Percentiles rank a stretch among this genome's conserved stretches.
Conservation (phyloP, 2,329 filamentous ascomycete species). For the Beauveria bassiana region DNA sequence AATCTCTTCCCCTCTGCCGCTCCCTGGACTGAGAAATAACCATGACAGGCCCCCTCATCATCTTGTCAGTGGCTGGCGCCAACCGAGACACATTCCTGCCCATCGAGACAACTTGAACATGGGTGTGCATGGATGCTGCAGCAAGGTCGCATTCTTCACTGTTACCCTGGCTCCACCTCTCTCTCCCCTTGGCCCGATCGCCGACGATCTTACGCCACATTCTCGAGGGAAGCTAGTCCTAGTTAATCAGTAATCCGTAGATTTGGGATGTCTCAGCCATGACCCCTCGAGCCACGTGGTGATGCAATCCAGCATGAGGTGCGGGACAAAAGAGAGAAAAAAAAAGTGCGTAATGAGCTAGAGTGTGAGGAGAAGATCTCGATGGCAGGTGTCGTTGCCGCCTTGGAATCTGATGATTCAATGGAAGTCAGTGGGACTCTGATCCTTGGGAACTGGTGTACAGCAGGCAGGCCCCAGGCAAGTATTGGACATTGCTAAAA, state of each 20-base stretch:
- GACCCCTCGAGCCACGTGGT: background rate
- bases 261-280: background rate
- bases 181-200: background rate
- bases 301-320: background rate
- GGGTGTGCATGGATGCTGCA: background rate
- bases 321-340: background rate
- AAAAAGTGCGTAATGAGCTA: background rate
- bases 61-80: background rate
- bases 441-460: no score
- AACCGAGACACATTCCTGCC: slow-evolving; percentile 8
- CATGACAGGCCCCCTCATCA: background rate
- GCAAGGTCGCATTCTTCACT: slow-evolving; percentile 3
- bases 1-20: background rate
- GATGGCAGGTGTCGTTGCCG: background rate
- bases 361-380: background rate
- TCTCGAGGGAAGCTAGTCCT: no score
- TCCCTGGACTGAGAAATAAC: no score
- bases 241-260: background rate
- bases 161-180: background rate
- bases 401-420: background rate
- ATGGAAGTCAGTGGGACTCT: background rate
- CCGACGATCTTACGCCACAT: background rate
- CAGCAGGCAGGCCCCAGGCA: no score
- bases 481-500: no score
- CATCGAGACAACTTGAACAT: background rate